Evolutionary conservation across 106 monocot genomes (phyloP), one percentile per base, ranked within the genome.

Genomic region (Dendrobium huoshanense): DNA sequence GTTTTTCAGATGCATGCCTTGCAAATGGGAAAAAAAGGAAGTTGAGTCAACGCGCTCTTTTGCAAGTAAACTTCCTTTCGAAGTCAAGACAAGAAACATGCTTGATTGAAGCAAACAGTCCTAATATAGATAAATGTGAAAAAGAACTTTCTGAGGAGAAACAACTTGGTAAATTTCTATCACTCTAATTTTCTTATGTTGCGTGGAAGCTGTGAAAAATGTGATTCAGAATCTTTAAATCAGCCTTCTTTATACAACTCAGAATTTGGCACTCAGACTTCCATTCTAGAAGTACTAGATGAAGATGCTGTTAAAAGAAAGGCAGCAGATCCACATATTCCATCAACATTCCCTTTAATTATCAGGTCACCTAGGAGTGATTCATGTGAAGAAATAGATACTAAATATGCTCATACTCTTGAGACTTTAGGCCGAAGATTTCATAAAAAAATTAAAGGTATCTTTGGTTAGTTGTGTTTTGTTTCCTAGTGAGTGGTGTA

Each of bases 351-450:
- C 15, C 31, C 45, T 47, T 47, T 64, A 19, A 37, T 2, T 7
- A 40, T 27, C 37, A 85, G 72, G 29, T 70, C 78, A 56, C 16
- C 18, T 41, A 77, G 75, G 51, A n/a, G 72, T 76, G 80, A 79
- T 64, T 25, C 24, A 19, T 48, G 6, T 84, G 67, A 41, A 82
- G 55, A 44, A 77, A 56, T 55, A 29, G 80, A 83, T 70, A 58
- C 49, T 79, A 72, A 79, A 19, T 29, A 79, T 44, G 27, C 67
- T 24, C 72, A 47, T 56, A 43, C 17, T 72, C 79, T 98, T 70
- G 91, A 94, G 44, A 98, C 94, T 45, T 85, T 78, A 64, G 97
- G 97, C 16, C 89, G 85, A 49, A 92, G 81, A 29, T 98, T 92
- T 80, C 84, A 88, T 84, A 83, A 84, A 20, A 72, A 87, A 76